Conservation (phyloP, 1,284 basidiomycete species). For the Heterobasidion annosum region DNA sequence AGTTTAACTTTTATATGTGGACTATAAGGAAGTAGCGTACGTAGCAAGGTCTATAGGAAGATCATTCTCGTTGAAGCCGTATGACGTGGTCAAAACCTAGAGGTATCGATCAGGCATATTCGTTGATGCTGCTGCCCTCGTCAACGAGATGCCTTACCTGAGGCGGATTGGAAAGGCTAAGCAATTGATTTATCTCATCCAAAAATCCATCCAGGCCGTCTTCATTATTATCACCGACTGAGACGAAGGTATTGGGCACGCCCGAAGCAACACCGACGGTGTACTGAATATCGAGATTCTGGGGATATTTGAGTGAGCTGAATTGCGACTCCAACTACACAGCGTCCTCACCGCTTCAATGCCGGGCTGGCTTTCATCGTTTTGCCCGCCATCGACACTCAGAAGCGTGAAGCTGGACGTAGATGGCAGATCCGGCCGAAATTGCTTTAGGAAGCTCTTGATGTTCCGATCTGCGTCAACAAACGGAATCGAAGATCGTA, state of each 20-base stretch:
- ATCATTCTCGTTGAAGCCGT: constrained; percentile 16
- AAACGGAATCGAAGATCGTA: neutral
- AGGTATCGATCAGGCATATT: neutral
- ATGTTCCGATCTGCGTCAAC: no score
- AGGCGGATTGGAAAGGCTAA: constrained; percentile 29
- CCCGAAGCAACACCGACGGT: constrained; percentile 5
- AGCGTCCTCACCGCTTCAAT: constrained; percentile 28
- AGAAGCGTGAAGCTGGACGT: constrained; percentile 12
- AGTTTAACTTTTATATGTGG: neutral
- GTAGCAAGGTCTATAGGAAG: constrained; percentile 8
- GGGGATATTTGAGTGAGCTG: neutral
- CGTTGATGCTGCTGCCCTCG: neutral
- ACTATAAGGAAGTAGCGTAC: neutral
- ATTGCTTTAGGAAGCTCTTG: constrained; percentile 9
- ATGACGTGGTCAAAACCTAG: constrained; percentile 25
- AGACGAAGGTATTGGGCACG: constrained; percentile 4
- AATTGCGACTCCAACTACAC: neutral
- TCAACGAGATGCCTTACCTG: constrained; percentile 40
- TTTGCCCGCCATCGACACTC: neutral
- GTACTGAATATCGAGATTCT: constrained; percentile 6
- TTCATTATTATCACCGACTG: constrained; percentile 1
- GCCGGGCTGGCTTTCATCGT: neutral
- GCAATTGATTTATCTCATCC: constrained; percentile 23
- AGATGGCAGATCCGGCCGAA: constrained; percentile 18
- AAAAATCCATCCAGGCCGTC: constrained; percentile 17